Percentiles rank a stretch among this genome's conserved stretches.
phyloP scores from a whole-genome alignment of 306 rosid genomes.

The Citrullus mucosospermus region DNA sequence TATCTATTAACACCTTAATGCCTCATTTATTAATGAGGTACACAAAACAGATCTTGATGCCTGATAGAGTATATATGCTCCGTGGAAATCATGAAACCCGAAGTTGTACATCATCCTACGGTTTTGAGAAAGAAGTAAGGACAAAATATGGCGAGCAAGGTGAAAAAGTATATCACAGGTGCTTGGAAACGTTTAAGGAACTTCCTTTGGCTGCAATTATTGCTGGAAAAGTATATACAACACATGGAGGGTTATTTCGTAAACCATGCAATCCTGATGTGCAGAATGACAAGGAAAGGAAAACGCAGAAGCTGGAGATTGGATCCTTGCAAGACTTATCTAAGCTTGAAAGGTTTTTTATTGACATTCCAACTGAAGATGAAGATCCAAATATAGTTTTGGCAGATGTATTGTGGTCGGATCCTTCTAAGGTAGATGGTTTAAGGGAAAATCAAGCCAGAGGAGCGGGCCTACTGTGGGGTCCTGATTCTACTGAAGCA shows the following conservation, averaged over 20 bases:
- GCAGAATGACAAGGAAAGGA: slow-evolving; percentile 39
- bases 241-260: slow-evolving; percentile 91
- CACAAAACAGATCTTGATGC: slow-evolving; percentile 64
- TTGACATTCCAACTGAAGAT: slow-evolving; percentile 44
- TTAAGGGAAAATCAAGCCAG: slow-evolving; percentile 41
- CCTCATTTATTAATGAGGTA: not conserved
- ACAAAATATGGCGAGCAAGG: slow-evolving; percentile 59
- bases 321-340: slow-evolving; percentile 69
- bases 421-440: slow-evolving; percentile 65
- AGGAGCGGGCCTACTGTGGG: slow-evolving; percentile 70
- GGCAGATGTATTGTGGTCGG: slow-evolving; percentile 78
- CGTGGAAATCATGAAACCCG: slow-evolving; percentile 82
- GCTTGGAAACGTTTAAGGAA: slow-evolving; percentile 64
- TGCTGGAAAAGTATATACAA: slow-evolving; percentile 56
- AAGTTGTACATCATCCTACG: slow-evolving; percentile 45
- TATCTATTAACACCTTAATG: not conserved
- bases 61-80: slow-evolving; percentile 71
- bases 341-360: slow-evolving; percentile 36
- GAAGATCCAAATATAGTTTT: slow-evolving; percentile 52
- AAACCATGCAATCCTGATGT: slow-evolving; percentile 22
- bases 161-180: slow-evolving; percentile 53
- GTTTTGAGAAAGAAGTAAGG: slow-evolving; percentile 70
- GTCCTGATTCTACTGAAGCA: slow-evolving; percentile 79
- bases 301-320: slow-evolving; percentile 39
- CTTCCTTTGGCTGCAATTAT: slow-evolving; percentile 84